Percentiles rank a stretch among this genome's conserved stretches.
Evolutionary conservation across 164 flowering plant species (phyloP).

Genomic region (Umbilicus rupestris): DNA sequence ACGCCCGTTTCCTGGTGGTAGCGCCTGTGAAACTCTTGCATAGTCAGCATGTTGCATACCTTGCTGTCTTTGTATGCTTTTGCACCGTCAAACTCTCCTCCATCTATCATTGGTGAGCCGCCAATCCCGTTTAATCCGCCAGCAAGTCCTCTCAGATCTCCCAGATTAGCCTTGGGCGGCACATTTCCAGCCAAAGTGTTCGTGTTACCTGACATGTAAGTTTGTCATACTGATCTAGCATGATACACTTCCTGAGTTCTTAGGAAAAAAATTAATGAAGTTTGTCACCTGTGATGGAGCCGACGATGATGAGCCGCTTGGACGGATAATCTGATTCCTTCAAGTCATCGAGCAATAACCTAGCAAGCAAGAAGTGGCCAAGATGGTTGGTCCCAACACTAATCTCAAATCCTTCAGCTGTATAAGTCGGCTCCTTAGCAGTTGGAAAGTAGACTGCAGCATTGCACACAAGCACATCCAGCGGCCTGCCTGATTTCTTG

Average conservation of each 20-base stretch:
- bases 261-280: neutral
- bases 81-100: conserved; percentile 79
- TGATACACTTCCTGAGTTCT: neutral
- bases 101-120: conserved; percentile 74
- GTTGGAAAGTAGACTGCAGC: conserved; percentile 94
- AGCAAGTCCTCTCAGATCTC: conserved; percentile 65
- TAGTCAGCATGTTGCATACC: conserved; percentile 87
- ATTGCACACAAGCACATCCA: conserved; percentile 89
- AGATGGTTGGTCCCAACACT: conserved; percentile 95
- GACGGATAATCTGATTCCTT: conserved; percentile 79
- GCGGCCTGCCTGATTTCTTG: conserved; percentile 53
- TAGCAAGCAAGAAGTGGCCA: conserved; percentile 84
- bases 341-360: conserved; percentile 75
- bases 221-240: neutral
- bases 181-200: conserved; percentile 84
- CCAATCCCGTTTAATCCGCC: conserved; percentile 58
- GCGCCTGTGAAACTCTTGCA: conserved; percentile 82
- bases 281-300: conserved; percentile 81
- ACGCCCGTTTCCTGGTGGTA: conserved; percentile 79
- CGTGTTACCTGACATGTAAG: conserved; percentile 46
- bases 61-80: conserved; percentile 93
- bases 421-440: conserved; percentile 84
- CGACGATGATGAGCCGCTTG: conserved; percentile 82
- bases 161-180: conserved; percentile 78
- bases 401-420: conserved; percentile 91